phyloP scores from a whole-genome alignment of 257 asterid genomes.

The Solanum dulcamara region DNA sequence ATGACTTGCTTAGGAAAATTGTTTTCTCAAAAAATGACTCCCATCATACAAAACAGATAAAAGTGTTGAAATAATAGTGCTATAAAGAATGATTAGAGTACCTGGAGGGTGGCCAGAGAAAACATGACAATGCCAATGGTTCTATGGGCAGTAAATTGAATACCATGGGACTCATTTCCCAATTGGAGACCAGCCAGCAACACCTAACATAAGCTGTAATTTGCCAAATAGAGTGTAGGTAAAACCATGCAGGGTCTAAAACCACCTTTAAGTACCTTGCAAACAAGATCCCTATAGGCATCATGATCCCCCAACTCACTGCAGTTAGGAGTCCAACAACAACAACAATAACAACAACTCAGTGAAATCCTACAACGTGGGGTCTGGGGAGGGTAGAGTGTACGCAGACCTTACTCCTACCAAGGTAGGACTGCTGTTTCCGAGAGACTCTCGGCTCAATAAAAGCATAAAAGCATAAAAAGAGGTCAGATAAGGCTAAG shows the following conservation, averaged over 20 bases:
- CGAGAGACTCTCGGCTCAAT: too few relatives aligned
- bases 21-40: neutral
- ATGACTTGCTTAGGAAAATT: neutral
- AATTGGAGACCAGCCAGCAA: slow-evolving; percentile 86
- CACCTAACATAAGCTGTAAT: slow-evolving; percentile 65
- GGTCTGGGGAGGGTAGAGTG: too few relatives aligned
- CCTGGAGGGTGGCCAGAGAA: slow-evolving; percentile 69
- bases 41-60: neutral
- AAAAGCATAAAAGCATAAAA: too few relatives aligned
- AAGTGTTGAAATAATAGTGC: neutral
- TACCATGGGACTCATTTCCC: slow-evolving; percentile 58
- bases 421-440: too few relatives aligned
- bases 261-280: slow-evolving; percentile 80
- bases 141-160: slow-evolving; percentile 48
- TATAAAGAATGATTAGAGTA: neutral
- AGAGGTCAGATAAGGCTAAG: too few relatives aligned
- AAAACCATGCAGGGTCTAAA: slow-evolving; percentile 87
- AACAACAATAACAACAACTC: too few relatives aligned
- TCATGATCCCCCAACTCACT: slow-evolving; percentile 71
- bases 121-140: slow-evolving; percentile 62
- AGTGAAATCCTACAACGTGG: too few relatives aligned
- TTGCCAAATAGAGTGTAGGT: slow-evolving; percentile 64
- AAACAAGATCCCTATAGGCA: slow-evolving; percentile 62
- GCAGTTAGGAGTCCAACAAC: slow-evolving; percentile 76
- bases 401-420: too few relatives aligned